Percentiles rank a stretch among this genome's conserved stretches.
phyloP scores from a whole-genome alignment of 164 flowering plant species.

The Malania oleifera region DNA sequence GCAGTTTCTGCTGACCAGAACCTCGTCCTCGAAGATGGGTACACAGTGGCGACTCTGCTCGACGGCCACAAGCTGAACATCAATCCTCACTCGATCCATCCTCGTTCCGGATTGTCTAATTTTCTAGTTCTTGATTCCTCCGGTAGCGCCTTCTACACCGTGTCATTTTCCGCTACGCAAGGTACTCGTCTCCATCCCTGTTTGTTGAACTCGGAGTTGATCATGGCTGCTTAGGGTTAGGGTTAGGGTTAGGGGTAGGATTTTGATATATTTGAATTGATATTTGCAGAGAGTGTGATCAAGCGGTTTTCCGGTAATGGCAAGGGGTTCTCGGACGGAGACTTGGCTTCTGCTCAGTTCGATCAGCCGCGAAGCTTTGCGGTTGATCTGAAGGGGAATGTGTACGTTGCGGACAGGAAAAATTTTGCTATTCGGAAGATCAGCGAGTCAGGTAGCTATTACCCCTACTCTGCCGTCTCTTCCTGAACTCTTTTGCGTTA shows the following conservation, averaged over 20 bases:
- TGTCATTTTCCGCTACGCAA: slow-evolving; percentile 39
- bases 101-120: slow-evolving; percentile 33
- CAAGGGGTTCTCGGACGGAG: slow-evolving; percentile 56
- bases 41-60: slow-evolving; percentile 54
- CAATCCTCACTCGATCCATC: slow-evolving; percentile 46
- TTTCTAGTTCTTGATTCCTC: slow-evolving; percentile 60
- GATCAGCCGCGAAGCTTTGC: slow-evolving; percentile 57
- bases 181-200: slow-evolving; percentile 20
- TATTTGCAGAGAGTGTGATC: slow-evolving; percentile 39
- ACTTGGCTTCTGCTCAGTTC: slow-evolving; percentile 39
- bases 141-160: slow-evolving; percentile 47
- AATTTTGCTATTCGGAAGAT: slow-evolving; percentile 63
- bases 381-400: slow-evolving; percentile 58
- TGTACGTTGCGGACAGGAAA: slow-evolving; percentile 67
- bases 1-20: slow-evolving; percentile 27
- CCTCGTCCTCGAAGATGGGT: slow-evolving; percentile 55
- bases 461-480: background rate
- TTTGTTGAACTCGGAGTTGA: background rate
- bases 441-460: slow-evolving; percentile 36
- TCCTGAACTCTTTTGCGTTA: no score
- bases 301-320: slow-evolving; percentile 48
- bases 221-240: background rate
- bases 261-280: background rate
- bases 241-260: background rate
- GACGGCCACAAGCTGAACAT: slow-evolving; percentile 51